Evolutionary conservation across 306 rosid genomes (phyloP).

Genomic region (Begonia masoniana): DNA sequence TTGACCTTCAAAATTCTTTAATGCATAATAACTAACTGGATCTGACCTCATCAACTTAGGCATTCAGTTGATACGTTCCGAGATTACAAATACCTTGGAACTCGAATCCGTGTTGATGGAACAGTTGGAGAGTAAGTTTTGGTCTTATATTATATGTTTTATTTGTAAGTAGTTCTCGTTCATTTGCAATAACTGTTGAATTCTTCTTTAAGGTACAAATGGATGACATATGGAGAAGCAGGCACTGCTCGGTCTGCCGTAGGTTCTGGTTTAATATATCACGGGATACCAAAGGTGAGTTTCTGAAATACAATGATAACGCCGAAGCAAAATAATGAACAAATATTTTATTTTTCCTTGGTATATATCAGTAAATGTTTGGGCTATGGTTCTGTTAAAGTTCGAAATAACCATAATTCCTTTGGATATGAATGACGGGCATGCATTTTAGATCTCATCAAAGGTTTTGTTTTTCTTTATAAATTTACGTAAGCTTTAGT

Average conservation of each 20-base stretch:
- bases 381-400: too few relatives aligned
- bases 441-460: too few relatives aligned
- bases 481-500: too few relatives aligned
- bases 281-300: conserved; percentile 71
- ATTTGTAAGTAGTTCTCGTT: conserved; percentile 13
- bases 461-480: too few relatives aligned
- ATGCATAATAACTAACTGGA: not conserved
- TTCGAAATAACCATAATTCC: too few relatives aligned
- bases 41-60: conserved; percentile 37
- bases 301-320: not conserved
- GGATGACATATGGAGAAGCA: conserved; percentile 98
- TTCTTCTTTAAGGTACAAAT: conserved; percentile 57
- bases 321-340: too few relatives aligned
- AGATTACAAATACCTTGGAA: conserved; percentile 88
- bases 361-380: too few relatives aligned
- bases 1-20: not conserved
- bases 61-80: conserved; percentile 66
- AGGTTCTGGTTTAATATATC: conserved; percentile 79
- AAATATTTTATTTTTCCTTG: too few relatives aligned
- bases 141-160: conserved; percentile 1
- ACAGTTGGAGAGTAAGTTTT: conserved; percentile 86
- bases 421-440: too few relatives aligned
- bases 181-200: conserved; percentile 9
- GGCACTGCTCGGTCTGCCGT: conserved; percentile 73
- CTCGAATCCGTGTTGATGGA: conserved; percentile 86